Percentiles rank a stretch among this genome's conserved stretches.
These are phyloP conservation scores for Solanum piurae DNA, from an alignment of 257 asterid species.

Conservation along the genomic window DNA sequence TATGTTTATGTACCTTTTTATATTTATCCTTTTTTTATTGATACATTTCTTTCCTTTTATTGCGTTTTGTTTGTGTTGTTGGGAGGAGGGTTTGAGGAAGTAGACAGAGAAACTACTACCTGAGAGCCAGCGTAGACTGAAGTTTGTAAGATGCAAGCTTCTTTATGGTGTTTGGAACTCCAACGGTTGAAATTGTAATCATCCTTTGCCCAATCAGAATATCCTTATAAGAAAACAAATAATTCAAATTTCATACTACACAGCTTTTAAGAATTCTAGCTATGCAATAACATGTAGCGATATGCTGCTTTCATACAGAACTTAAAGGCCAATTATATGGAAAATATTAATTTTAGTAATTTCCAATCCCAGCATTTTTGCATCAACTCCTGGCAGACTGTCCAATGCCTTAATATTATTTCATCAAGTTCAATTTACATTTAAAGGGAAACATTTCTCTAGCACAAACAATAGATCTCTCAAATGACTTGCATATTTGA, in stretches of 20 bases:
- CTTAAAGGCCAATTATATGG: background rate
- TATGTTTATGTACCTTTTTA: background rate
- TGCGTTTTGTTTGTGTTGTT: background rate
- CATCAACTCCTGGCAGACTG: background rate
- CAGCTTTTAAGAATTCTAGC: background rate
- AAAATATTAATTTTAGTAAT: background rate
- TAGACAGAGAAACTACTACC: slow-evolving; percentile 24
- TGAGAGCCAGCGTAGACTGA: slow-evolving; percentile 88
- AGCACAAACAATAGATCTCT: background rate
- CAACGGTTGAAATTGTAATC: slow-evolving; percentile 97
- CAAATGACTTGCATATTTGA: background rate
- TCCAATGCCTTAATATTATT: background rate
- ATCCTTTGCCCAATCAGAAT: slow-evolving; percentile 93
- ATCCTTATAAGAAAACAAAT: slow-evolving; percentile 37
- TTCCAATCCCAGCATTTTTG: background rate
- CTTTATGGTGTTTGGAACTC: slow-evolving; percentile 87
- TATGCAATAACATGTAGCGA: background rate
- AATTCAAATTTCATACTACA: background rate
- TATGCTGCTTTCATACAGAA: background rate
- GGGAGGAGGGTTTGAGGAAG: background rate
- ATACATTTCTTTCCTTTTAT: background rate
- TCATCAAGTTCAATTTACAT: background rate
- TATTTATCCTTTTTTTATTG: background rate
- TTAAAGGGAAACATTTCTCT: background rate
- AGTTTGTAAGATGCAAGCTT: slow-evolving; percentile 86